Conservation (phyloP, 352 stramenopile genomes). For the Globisporangium nunn region DNA sequence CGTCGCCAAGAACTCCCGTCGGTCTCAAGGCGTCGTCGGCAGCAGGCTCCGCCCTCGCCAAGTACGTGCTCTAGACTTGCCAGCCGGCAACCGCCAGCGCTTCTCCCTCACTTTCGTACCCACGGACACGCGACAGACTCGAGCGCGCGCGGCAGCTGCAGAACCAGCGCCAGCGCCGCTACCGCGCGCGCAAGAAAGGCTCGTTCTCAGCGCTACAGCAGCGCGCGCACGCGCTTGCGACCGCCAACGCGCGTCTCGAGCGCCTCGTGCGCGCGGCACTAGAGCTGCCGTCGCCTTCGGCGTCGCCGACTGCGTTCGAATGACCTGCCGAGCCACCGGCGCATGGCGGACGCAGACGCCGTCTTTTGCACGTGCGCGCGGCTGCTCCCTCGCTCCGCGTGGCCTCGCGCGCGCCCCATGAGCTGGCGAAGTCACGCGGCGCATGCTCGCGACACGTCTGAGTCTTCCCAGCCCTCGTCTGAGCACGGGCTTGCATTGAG, state of each 20-base stretch:
- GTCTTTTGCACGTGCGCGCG: no score
- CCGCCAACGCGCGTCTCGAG: slow-evolving; percentile 9
- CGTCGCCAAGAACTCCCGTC: not conserved
- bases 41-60: not conserved
- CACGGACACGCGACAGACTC: slow-evolving; percentile 7
- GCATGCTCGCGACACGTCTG: no score
- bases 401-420: no score
- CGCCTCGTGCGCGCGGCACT: slow-evolving; percentile 1
- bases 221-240: not conserved
- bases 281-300: not conserved
- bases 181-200: slow-evolving; percentile 40
- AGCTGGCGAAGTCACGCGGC: no score
- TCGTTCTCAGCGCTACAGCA: slow-evolving; percentile 21
- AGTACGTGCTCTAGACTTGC: not conserved
- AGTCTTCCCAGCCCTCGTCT: no score
- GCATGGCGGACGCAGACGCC: no score
- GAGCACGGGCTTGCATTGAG: not conserved
- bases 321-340: no score
- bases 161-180: slow-evolving; percentile 35
- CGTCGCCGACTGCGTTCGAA: no score
- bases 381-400: no score
- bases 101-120: not conserved
- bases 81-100: no score
- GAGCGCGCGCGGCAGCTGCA: slow-evolving; percentile 32
- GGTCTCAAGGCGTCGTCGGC: not conserved